phyloP scores from a whole-genome alignment of 1,284 basidiomycete genomes.

The Mycocalia duriaeana region DNA sequence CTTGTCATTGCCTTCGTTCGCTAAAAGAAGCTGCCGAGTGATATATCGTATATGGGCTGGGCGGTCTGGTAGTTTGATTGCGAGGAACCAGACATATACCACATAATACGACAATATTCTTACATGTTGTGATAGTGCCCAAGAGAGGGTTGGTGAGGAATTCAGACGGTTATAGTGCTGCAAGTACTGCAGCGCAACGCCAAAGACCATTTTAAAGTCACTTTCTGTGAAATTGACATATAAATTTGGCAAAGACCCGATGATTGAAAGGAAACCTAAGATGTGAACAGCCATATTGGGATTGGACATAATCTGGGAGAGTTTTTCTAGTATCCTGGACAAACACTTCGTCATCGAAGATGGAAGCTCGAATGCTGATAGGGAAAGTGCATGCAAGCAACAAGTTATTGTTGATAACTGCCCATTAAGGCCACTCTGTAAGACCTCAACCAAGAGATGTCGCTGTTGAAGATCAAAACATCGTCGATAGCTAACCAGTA shows the following conservation, averaged over 20 bases:
- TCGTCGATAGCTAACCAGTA: conserved; percentile 84
- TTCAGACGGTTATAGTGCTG: conserved; percentile 82
- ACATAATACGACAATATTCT: conserved; percentile 90
- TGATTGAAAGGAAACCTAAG: conserved; percentile 85
- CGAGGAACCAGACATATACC: conserved; percentile 95
- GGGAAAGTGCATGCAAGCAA: conserved; percentile 86
- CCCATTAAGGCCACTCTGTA: conserved; percentile 78
- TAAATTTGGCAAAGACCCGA: conserved; percentile 73
- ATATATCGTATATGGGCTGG: conserved; percentile 85
- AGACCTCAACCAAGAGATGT: conserved; percentile 79
- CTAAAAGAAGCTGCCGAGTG: conserved; percentile 81
- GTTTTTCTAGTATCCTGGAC: conserved; percentile 79
- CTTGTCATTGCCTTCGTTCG: conserved; percentile 73
- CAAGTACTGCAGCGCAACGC: conserved; percentile 92
- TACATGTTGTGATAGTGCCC: conserved; percentile 93
- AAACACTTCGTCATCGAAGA: conserved; percentile 81
- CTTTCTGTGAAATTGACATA: conserved; percentile 92
- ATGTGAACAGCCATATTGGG: conserved; percentile 94
- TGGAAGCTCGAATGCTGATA: conserved; percentile 88
- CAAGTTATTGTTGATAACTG: conserved; percentile 83
- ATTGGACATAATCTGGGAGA: conserved; percentile 93
- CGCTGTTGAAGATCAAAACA: conserved; percentile 71
- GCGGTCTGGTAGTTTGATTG: conserved; percentile 82
- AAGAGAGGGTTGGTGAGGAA: conserved; percentile 57
- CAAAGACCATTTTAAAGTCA: conserved; percentile 94